Evolutionary conservation across 768 basidiomycete species (phyloP).

Genomic region (Xanthoconium purpureum): DNA sequence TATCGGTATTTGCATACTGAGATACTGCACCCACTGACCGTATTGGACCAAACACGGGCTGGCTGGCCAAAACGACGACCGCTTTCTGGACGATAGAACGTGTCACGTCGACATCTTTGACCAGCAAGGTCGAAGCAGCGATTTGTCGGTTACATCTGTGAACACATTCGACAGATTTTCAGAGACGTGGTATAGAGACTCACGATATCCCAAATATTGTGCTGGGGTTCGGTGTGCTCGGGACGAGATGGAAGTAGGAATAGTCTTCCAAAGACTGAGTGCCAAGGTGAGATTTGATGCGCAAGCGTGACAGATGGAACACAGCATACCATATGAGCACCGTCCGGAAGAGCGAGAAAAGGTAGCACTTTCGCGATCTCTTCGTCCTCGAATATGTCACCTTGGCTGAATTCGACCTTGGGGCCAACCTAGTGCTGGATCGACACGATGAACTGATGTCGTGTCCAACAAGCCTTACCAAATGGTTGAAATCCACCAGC

Average conservation of each 20-base stretch:
- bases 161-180: constrained; percentile 1
- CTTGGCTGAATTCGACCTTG: constrained; percentile 78
- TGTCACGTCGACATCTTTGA: constrained; percentile 82
- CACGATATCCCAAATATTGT: constrained; percentile 97
- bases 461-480: constrained; percentile 47
- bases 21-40: constrained; percentile 43
- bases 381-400: constrained; percentile 79
- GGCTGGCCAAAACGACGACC: constrained; percentile 87
- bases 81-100: constrained; percentile 97
- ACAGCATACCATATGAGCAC: constrained; percentile 77
- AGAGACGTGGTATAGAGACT: constrained; percentile 3
- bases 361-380: constrained; percentile 84
- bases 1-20: constrained; percentile 1
- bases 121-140: constrained; percentile 68
- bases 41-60: constrained; percentile 92
- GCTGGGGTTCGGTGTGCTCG: constrained; percentile 60
- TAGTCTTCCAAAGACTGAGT: constrained; percentile 68
- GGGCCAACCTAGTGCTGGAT: constrained; percentile 71
- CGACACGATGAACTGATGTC: constrained; percentile 10
- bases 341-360: constrained; percentile 95
- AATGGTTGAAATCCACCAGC: constrained; percentile 92
- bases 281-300: constrained; percentile 8
- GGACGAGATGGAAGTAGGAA: constrained; percentile 91
- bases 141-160: constrained; percentile 93
- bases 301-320: not conserved